phyloP scores from a whole-genome alignment of 345 rosid genomes.

The Lepidium africanum region DNA sequence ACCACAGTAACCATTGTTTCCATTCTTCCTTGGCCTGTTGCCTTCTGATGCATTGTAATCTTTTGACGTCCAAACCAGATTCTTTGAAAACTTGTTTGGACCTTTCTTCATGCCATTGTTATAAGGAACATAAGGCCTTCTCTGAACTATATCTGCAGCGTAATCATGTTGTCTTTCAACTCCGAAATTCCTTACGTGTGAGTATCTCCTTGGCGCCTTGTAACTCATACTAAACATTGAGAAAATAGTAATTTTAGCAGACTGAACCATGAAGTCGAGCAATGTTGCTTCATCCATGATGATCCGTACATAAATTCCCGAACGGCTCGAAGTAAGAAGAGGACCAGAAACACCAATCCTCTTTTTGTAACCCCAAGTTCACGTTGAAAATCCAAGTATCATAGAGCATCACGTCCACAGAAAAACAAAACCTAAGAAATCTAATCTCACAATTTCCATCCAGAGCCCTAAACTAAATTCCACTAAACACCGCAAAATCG shows the following conservation, averaged over 20 bases:
- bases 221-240: slow-evolving; percentile 22
- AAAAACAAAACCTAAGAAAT: not conserved
- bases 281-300: slow-evolving; percentile 25
- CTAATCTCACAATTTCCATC: not conserved
- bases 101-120: not conserved
- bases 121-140: slow-evolving; percentile 7
- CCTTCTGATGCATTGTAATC: not conserved
- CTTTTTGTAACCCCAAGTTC: not conserved
- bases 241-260: slow-evolving; percentile 17
- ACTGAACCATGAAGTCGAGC: not conserved
- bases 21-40: not conserved
- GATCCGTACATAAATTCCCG: slow-evolving; percentile 8
- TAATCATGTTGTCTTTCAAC: slow-evolving; percentile 3
- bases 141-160: slow-evolving; percentile 9
- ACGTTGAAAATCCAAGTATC: not conserved
- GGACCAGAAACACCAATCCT: slow-evolving; percentile 1
- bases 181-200: slow-evolving; percentile 3
- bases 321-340: not conserved
- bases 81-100: slow-evolving; percentile 5
- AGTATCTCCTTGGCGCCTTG: slow-evolving; percentile 22
- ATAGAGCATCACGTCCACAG: slow-evolving; percentile 1
- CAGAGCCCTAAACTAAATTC: not conserved
- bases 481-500: not conserved
- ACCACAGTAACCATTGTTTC: not conserved
- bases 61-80: slow-evolving; percentile 25